These are phyloP conservation scores for Penicillium paneum DNA, from an alignment of 2,329 filamentous ascomycete species.

Conservation along the genomic window DNA sequence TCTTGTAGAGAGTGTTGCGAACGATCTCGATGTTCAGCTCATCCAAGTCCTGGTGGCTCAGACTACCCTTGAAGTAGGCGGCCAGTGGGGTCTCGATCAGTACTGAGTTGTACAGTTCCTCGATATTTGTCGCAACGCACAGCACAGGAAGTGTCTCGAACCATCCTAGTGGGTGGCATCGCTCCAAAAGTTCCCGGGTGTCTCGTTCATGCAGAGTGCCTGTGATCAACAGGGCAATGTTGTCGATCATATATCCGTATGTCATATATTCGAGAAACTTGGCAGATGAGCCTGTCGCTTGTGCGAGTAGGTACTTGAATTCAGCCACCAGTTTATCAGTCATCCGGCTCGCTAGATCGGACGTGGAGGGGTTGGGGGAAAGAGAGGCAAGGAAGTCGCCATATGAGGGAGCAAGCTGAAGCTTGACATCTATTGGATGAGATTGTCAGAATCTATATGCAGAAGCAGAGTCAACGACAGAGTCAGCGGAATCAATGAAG, in stretches of 20 bases:
- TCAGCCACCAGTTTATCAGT: constrained; percentile 98
- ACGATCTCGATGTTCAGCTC: constrained; percentile 99
- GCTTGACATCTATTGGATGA: constrained; percentile 73
- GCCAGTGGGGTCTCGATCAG: constrained; percentile 94
- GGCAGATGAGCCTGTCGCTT: constrained; percentile 83
- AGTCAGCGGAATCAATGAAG: background rate
- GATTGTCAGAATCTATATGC: constrained; percentile 4
- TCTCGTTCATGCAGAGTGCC: constrained; percentile 96
- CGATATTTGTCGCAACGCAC: constrained; percentile 96
- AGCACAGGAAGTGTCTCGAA: constrained; percentile 99
- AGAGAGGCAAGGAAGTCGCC: constrained; percentile 94
- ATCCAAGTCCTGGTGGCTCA: constrained; percentile 94
- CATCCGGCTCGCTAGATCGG: constrained; percentile 86
- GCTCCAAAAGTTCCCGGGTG: constrained; percentile 87
- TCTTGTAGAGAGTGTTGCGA: constrained; percentile 97
- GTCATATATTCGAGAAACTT: constrained; percentile 98
- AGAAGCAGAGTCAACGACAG: background rate
- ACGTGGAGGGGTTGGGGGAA: constrained; percentile 94
- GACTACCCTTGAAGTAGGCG: constrained; percentile 93
- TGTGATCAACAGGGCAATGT: constrained; percentile 95
- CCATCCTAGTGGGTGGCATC: constrained; percentile 96
- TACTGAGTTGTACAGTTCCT: constrained; percentile 97
- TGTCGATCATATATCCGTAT: constrained; percentile 99
- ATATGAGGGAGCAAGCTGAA: constrained; percentile 93
- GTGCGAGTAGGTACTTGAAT: constrained; percentile 93